Base-by-base conservation (phyloP, 768 basidiomycete genomes). In the Rickenella mellea region DNA sequence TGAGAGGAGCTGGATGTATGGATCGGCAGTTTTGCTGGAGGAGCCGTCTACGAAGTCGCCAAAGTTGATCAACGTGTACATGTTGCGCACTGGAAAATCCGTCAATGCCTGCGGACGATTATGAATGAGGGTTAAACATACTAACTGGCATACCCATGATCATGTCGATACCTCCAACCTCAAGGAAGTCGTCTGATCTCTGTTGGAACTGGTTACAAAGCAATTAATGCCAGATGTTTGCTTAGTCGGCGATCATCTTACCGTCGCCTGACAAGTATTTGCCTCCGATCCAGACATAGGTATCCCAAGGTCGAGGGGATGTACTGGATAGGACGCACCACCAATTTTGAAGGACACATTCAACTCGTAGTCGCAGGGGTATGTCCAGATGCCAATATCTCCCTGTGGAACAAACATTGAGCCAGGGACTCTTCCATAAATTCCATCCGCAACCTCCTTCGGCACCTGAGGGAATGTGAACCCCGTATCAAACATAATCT, bases 101-200 rank as follows among this genome's bases (percentile, higher is more conserved):
- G 15, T 4, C 9, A 14, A 11, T 8, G 15, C 4, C 9, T 7
- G 33, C 38, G 27, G 21, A 31, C 26, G 6, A 26, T 3, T 3
- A 36, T 4, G 15, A 7, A 14, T 25, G 27, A 32, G 28, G 6
- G 4, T 59, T 33, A 24, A 21, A 21, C 82, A 51, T 60, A 87
- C 84, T 43, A 65, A 88, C 84, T 41, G 71, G 72, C 83, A 86
- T 85, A 48, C 85, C 85, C 38, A 87, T 69, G 51, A 88, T 84
- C 69, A 87, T 78, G 51, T 89, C 85, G 48, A 36, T 8, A 12
- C 28, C 41, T 19, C 27, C 37, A 20, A 29, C 15, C 3, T 11
- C 12, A 3, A 49, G 44, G 28, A 44, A 40, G n/a, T 42, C 40
- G 7, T 33, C 50, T 19, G 33, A 19, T 36, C 55, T 60, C 3